phyloP scores from a whole-genome alignment of 495 filamentous ascomycete genomes.

The Penicillium ucsense region DNA sequence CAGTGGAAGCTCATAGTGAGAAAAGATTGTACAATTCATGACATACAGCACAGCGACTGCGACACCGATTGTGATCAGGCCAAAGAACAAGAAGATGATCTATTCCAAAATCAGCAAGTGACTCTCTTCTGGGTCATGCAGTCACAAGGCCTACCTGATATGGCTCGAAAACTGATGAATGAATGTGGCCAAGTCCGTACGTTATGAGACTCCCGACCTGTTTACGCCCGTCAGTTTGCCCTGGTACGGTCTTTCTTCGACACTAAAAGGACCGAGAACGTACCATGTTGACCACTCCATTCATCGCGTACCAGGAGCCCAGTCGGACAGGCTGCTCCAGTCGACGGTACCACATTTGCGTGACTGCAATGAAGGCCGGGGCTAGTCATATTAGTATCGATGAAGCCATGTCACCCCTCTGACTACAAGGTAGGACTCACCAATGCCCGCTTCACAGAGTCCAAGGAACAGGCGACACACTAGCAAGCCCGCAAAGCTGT shows the following conservation, averaged over 20 bases:
- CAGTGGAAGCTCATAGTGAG: not conserved
- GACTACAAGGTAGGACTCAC: constrained; percentile 11
- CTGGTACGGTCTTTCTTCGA: not conserved
- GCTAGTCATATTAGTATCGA: constrained; percentile 21
- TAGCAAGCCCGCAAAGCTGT: constrained; percentile 44
- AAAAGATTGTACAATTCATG: not conserved
- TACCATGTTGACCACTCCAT: constrained; percentile 45
- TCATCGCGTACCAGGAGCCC: constrained; percentile 54
- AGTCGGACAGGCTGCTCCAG: constrained; percentile 49
- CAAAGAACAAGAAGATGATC: constrained; percentile 49
- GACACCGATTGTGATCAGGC: constrained; percentile 41
- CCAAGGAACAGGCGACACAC: constrained; percentile 53
- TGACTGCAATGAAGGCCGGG: constrained; percentile 49
- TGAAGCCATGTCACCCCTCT: not conserved
- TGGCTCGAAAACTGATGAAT: constrained; percentile 38
- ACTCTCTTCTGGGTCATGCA: not conserved
- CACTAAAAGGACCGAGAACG: not conserved
- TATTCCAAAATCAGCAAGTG: constrained; percentile 5
- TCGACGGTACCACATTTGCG: constrained; percentile 55
- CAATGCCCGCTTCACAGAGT: constrained; percentile 47
- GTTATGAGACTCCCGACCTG: constrained; percentile 42
- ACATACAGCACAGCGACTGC: constrained; percentile 34
- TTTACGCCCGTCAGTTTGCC: not conserved
- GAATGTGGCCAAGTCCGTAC: constrained; percentile 52
- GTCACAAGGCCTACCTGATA: constrained; percentile 37